Evolutionary conservation across 2,329 filamentous ascomycete species (phyloP), one percentile per base, ranked within the genome.

Genomic region (Seiridium cupressi): DNA sequence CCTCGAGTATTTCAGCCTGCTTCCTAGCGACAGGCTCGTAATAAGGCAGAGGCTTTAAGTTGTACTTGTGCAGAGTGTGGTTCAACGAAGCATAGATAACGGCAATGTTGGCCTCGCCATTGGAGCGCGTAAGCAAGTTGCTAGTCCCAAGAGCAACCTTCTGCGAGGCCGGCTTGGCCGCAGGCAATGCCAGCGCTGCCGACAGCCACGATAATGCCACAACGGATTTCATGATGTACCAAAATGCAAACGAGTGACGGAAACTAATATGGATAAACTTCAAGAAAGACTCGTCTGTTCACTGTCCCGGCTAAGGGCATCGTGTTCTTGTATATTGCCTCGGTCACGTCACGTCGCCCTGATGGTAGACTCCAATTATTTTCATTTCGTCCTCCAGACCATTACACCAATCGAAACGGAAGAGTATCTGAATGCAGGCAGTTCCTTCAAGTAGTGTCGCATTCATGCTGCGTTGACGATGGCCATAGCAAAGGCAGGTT

Each of bases 51-150:
- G 55, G 55, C 44, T 57, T 31, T n/a, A 47, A 13, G 26, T 48
- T 48, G 32, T 57, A 57, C 35, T 57, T 57, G 34, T 47, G 42
- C 32, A 57, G 32, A 2, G 55, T 57, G 26, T 57, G 55, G 13
- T 57, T 57, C 13, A 57, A 18, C 10, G 55, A 57, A 8, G 55
- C 55, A 34, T 47, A 34, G 55, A 57, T 47, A 13, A 42, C 55
- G 34, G 55, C 55, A 48, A 57, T 42, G 13, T 57, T 47, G 3
- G 55, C 55, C 44, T 57, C 55, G 55, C 55, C 55, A 48, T 49
- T 57, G 42, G 18, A 18, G 7, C 55, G 55, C 11, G 55, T 57
- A 4, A 57, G 44, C 44, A 44, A 34, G 44, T 32, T 47, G 18
- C 55, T 26, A 26, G 18, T 36, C 2, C 55, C 55, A 10, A 36